Evolutionary conservation across 225 moss, liverwort and hornwort genomes (phyloP).

Genomic region (Sphagnum tenellum): DNA sequence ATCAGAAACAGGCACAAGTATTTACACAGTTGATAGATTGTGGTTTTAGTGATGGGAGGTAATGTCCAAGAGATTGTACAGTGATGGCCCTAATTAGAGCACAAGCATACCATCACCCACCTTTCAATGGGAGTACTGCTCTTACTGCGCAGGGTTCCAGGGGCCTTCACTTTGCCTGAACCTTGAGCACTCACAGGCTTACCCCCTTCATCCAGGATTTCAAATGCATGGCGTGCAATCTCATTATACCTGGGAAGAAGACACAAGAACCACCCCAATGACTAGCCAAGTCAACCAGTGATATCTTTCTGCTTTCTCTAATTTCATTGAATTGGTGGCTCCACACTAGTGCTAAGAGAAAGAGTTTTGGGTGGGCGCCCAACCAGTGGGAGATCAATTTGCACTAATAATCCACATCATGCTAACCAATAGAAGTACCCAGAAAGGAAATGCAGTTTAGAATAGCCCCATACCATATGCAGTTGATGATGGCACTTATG

Average conservation of each 20-base stretch:
- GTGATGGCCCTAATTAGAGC: background rate
- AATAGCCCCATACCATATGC: slow-evolving; percentile 53
- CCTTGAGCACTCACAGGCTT: slow-evolving; percentile 24
- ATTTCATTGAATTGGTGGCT: no score
- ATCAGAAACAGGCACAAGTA: slow-evolving; percentile 4
- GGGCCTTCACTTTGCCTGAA: slow-evolving; percentile 25
- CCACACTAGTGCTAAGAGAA: no score
- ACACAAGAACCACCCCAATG: slow-evolving; percentile 1
- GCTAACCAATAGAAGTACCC: background rate
- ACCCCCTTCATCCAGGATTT: slow-evolving; percentile 39
- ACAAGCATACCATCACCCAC: slow-evolving; percentile 5
- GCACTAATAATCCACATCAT: background rate
- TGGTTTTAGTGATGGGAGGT: no score
- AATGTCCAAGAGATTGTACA: no score
- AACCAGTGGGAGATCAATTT: no score
- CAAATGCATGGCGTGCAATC: slow-evolving; percentile 86
- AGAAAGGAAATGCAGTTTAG: background rate
- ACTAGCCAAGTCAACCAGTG: background rate
- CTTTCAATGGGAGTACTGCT: slow-evolving; percentile 40
- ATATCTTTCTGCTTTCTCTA: no score
- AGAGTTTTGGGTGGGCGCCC: no score
- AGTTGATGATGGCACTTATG: slow-evolving; percentile 76
- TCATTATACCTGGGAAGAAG: slow-evolving; percentile 73
- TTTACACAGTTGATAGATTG: no score
- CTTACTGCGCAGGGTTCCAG: slow-evolving; percentile 24